phyloP scores from a whole-genome alignment of 2,329 filamentous ascomycete species.

The Mycosphaerella sp. region DNA sequence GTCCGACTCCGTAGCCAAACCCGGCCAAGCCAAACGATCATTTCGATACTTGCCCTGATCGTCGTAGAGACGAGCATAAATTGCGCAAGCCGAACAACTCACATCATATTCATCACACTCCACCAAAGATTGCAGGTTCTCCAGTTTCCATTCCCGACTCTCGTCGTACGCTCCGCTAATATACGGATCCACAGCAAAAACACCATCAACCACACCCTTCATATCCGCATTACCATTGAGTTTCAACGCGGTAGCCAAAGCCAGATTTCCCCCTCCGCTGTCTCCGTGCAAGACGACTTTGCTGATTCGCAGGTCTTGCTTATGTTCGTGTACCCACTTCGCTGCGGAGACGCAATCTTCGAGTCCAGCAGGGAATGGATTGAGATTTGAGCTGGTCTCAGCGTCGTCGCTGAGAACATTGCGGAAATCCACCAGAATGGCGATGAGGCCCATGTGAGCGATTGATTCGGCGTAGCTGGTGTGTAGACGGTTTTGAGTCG shows the following conservation, averaged over 20 bases:
- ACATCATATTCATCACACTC: constrained; percentile 28
- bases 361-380: constrained; percentile 27
- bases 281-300: constrained; percentile 30
- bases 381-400: constrained; percentile 2
- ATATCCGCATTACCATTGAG: constrained; percentile 22
- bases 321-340: constrained; percentile 20
- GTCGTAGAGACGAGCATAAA: constrained; percentile 3
- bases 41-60: not conserved
- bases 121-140: constrained; percentile 21
- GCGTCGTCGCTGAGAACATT: constrained; percentile 20
- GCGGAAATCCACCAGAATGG: constrained; percentile 28
- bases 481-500: constrained; percentile 12
- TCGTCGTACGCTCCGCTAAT: constrained; percentile 16
- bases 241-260: constrained; percentile 25
- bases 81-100: constrained; percentile 1
- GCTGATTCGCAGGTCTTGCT: constrained; percentile 19
- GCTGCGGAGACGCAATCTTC: constrained; percentile 27
- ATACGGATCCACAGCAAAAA: constrained; percentile 22
- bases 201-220: constrained; percentile 19
- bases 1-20: constrained; percentile 21
- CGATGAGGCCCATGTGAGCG: constrained; percentile 20
- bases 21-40: constrained; percentile 29
- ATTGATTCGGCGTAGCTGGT: constrained; percentile 21
- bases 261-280: constrained; percentile 28
- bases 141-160: constrained; percentile 2